Base-by-base conservation (phyloP, 352 stramenopile genomes). In the Aphanomyces euteiches region DNA sequence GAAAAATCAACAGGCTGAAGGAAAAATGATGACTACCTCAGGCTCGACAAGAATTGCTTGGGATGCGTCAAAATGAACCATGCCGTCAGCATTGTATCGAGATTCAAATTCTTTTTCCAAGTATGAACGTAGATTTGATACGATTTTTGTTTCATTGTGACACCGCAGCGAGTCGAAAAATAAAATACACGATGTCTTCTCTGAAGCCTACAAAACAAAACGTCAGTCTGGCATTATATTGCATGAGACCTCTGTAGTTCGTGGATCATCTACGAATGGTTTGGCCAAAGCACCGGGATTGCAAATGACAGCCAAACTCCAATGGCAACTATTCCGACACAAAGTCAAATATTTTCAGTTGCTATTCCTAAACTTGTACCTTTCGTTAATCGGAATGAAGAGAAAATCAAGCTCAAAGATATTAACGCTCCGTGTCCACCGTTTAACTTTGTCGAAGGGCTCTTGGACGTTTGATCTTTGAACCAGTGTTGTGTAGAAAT, bases 131-230 rank as follows among this genome's bases (percentile, higher is more conserved):
- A 98, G 74, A 59, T 90, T 85, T 21, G 73, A 82, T 5, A 79
- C 79, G 57, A 98, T 89, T 69, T 84, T 91, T 38, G 90, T 88
- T 75, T 97, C 98, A 59, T 80, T 85, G 73, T 98, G 96, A 68
- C 90, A 96, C n/a, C 85, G 88, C 48, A 98, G 80, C 48, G 94
- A 98, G 77, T 98, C 96, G 50, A 98, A 79, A 77, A 98, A 98
- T 7, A 98, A 79, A 48, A 98, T 78, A 70, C 90, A 97, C 17
- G 79, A 79, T 53, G 53, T 28, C 28, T 28, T 28, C 28, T 28
- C 28, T 28, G 28, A 28, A 28, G 28, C 28, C 28, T 28, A 28
- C 28, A 28, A 28, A 28, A 28, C 28, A 28, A 28, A 28, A 28
- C 28, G 28, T 28, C 28, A 28, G 28, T 28, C 2, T 28, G 28